Evolutionary conservation across 352 stramenopile genomes (phyloP), one percentile per base, ranked within the genome.

Genomic region (Globisporangium splendens): DNA sequence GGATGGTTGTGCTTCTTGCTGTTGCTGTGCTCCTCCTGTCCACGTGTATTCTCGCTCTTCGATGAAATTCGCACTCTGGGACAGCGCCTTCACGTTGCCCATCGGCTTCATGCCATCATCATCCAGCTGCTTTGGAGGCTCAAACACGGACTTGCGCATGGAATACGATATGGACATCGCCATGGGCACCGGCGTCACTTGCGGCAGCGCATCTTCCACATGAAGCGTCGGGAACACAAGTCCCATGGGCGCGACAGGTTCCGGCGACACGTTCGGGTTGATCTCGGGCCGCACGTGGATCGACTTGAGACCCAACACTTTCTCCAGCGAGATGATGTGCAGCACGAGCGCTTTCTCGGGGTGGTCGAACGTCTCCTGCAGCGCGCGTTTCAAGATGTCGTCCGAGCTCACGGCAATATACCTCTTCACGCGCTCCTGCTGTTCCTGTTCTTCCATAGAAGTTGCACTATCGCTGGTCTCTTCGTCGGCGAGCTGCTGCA

Each of bases 191-290:
- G 71, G 69, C 18, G 70, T 44, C 77, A 7, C 69, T 56, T 8
- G 62, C 75, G 43, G 76, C 67, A 2, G 75, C 38, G 8, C 73
- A 10, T 35, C 66, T 31, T 89, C 77, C 31, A 91, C 69, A 5
- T 70, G 62, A 5, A 93, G 68, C 24, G 73, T 90, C 8, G 83
- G 83, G 57, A 93, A 93, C 41, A 93, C 83, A 31, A 91, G 59
- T 0, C 61, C 79, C 59, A 93, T 66, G 11, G 79, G 73, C 46
- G 73, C 61, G 13, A 93, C 79, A 0, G 83, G 83, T 57, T 89
- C 82, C 0, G 84, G 84, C n/a, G 84, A 93, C 24, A 93, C 80
- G 62, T 91, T 89, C 33, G 81, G 79, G 67, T 91, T 88, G 60
- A 85, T 80, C 53, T 91, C 81, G 0, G 77, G 81, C 0, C 75